Percentiles rank a stretch among this genome's conserved stretches.
These are phyloP conservation scores for Cardamine chenopodiifolia DNA, from an alignment of 345 rosid genomes.

Conservation along the genomic window DNA sequence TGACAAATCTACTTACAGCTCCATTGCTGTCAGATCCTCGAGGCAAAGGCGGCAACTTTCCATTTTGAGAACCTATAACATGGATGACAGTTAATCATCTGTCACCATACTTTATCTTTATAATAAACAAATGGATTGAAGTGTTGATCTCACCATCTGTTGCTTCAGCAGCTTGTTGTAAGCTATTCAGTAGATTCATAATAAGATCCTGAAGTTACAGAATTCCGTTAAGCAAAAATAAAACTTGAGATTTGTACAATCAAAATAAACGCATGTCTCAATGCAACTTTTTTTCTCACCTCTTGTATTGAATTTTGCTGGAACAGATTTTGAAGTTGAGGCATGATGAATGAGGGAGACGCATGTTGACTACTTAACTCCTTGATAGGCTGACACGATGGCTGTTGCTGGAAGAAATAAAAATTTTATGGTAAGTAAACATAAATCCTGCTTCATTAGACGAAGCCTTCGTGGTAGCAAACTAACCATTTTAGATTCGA, in stretches of 20 bases:
- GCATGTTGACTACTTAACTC: constrained; percentile 47
- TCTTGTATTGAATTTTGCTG: constrained; percentile 85
- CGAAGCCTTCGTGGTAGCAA: constrained; percentile 32
- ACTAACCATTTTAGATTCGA: constrained; percentile 69
- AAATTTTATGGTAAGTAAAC: constrained; percentile 2
- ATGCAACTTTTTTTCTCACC: constrained; percentile 46
- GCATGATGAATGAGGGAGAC: constrained; percentile 56
- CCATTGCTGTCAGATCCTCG: constrained; percentile 71
- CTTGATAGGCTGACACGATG: constrained; percentile 52
- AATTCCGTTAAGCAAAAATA: constrained; percentile 8
- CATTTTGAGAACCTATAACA: constrained; percentile 70
- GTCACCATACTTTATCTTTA: background rate
- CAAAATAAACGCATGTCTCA: background rate
- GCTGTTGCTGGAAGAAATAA: constrained; percentile 43
- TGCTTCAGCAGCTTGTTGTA: constrained; percentile 70
- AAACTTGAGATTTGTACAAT: background rate
- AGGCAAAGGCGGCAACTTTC: constrained; percentile 80
- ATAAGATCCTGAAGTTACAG: constrained; percentile 70
- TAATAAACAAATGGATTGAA: constrained; percentile 6
- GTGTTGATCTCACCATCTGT: constrained; percentile 63
- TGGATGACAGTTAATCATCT: constrained; percentile 8
- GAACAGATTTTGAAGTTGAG: constrained; percentile 84
- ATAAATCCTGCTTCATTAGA: constrained; percentile 2
- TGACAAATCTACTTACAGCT: constrained; percentile 52
- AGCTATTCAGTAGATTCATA: constrained; percentile 59